phyloP scores from a whole-genome alignment of 148 eudicot genomes.

The Rhododendron williamsianum region DNA sequence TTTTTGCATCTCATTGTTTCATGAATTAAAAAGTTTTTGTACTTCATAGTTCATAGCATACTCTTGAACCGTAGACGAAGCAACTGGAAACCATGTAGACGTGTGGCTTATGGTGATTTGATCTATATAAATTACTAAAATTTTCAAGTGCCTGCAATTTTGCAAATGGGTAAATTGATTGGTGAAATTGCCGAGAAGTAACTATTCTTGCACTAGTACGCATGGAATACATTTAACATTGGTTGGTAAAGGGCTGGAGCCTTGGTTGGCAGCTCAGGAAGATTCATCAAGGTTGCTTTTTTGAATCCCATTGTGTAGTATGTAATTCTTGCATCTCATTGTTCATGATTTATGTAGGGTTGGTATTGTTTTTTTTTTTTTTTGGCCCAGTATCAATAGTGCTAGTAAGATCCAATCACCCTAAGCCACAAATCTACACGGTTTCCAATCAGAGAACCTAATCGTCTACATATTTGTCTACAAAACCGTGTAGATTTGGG shows the following conservation, averaged over 20 bases:
- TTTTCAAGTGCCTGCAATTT: not conserved
- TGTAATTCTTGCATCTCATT: not conserved
- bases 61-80: not conserved
- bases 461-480: not conserved
- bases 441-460: not conserved
- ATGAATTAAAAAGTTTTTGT: not conserved
- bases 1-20: slow-evolving; percentile 1
- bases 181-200: not conserved
- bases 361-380: not conserved
- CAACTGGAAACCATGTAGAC: not conserved
- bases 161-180: not conserved
- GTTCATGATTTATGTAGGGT: not conserved
- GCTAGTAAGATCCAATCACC: not conserved
- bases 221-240: not conserved
- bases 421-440: not conserved
- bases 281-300: slow-evolving; percentile 68
- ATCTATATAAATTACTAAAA: not conserved
- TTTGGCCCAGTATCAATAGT: not conserved
- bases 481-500: not conserved
- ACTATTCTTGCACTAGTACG: not conserved
- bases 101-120: not conserved
- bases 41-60: not conserved
- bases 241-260: slow-evolving; percentile 34
- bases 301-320: not conserved
- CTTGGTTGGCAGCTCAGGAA: slow-evolving; percentile 93